Base-by-base conservation (phyloP, 2,329 filamentous ascomycete species). In the Elsinoe perseae region DNA sequence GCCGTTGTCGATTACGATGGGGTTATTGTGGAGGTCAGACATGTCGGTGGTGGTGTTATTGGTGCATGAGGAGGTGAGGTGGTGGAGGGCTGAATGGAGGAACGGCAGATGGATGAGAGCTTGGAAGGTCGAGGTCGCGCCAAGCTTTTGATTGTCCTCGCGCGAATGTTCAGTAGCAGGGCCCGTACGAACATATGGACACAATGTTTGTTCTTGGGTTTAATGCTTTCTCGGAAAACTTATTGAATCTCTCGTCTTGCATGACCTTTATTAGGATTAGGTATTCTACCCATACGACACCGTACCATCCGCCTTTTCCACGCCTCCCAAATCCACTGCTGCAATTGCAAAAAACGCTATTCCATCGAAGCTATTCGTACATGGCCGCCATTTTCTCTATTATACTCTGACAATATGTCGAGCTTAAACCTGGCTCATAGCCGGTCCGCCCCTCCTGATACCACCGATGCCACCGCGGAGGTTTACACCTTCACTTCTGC, bases 1-100 rank as follows among this genome's bases (percentile, higher is more conserved):
- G 67, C 93, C 93, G 76, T 98, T 98, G 81, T 98, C 93, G 68
- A 98, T 87, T 69, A 98, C 93, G 72, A 98, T 95, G 58, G 93
- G 91, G 64, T 90, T 91, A 79, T 98, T 98, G 79, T 96, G 93
- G 56, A 97, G 83, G 69, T 86, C 85, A 62, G 80, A 77, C 82
- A 85, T 85, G n/a, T n/a, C n/a, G 64, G 61, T 66, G 66, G 21
- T 14, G 36, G 23, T 14, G 32, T 27, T 32, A 34, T 34, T 1
- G 30, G n/a, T 8, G 30, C 9, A 32, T 27, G 25, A 14, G n/a
- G 38, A 4, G 18, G 2, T 2, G 48, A n/a, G 25, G 16, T 38
- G 14, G 48, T n/a, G 16, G n/a, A n/a, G 12, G 21, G 42, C n/a
- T n/a, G n/a, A n/a, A 48, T 23, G 8, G 9, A 38, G 14, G 32